phyloP scores from a whole-genome alignment of 768 basidiomycete genomes.

The Coprinellus micaceus region DNA sequence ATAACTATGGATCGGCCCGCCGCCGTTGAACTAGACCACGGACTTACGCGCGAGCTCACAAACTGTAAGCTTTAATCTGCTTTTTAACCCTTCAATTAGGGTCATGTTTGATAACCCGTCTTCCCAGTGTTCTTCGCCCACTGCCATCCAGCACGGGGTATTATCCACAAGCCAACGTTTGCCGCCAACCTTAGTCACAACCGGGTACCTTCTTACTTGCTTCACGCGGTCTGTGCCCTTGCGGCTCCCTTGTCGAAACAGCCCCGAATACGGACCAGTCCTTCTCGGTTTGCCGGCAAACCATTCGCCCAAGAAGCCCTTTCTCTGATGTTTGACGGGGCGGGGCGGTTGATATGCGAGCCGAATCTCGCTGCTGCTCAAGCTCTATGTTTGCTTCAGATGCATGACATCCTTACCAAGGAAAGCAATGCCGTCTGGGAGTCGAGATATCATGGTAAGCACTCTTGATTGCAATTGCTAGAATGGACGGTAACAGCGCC shows the following conservation, averaged over 20 bases:
- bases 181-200: constrained; percentile 61
- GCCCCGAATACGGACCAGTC: constrained; percentile 53
- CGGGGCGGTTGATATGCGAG: constrained; percentile 59
- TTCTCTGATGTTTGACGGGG: constrained; percentile 67
- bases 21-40: constrained; percentile 50
- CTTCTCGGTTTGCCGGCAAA: constrained; percentile 53
- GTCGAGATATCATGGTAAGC: constrained; percentile 49
- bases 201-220: constrained; percentile 64
- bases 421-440: constrained; percentile 35
- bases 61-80: constrained; percentile 50
- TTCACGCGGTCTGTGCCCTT: constrained; percentile 73
- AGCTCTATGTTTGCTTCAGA: constrained; percentile 68
- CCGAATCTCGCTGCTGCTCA: constrained; percentile 70
- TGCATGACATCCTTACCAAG: constrained; percentile 55
- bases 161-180: constrained; percentile 80
- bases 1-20: constrained; percentile 39
- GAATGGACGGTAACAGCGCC: constrained; percentile 22
- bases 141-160: constrained; percentile 70
- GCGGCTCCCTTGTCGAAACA: constrained; percentile 75
- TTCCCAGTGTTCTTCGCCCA: constrained; percentile 75
- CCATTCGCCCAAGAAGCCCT: constrained; percentile 60
- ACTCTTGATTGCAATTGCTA: constrained; percentile 13
- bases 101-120: constrained; percentile 13
- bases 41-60: constrained; percentile 68
- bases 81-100: constrained; percentile 9